phyloP scores from a whole-genome alignment of 73 alveolate genomes.

The Durusdinium trenchii region DNA sequence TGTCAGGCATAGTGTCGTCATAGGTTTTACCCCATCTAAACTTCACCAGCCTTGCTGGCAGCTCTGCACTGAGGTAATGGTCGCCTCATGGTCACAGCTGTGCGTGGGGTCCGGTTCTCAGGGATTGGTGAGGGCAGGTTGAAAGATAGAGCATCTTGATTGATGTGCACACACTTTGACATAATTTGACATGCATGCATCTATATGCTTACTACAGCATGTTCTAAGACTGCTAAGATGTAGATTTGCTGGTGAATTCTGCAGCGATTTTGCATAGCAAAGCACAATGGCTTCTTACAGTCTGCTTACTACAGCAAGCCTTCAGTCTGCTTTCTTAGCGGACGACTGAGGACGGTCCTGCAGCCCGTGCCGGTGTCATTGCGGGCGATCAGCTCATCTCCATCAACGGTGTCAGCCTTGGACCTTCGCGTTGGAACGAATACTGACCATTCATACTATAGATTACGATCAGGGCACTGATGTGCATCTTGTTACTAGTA shows the following conservation, averaged over 20 bases:
- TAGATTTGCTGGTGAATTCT: background rate
- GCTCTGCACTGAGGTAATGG: conserved; percentile 39
- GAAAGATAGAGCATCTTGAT: background rate
- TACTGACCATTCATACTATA: no score
- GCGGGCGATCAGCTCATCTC: conserved; percentile 87
- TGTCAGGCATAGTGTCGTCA: no score
- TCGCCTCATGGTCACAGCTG: conserved; percentile 94
- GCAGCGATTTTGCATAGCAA: background rate
- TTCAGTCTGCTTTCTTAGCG: background rate
- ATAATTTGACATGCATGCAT: background rate
- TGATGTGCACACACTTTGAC: background rate
- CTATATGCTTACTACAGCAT: background rate
- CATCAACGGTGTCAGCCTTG: conserved; percentile 35
- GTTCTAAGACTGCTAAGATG: background rate
- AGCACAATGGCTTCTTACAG: no score
- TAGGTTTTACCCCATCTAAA: no score
- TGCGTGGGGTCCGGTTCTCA: conserved; percentile 67
- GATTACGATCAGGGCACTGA: no score
- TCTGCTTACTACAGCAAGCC: background rate
- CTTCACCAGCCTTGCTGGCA: background rate
- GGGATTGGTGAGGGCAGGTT: background rate
- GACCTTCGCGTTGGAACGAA: no score
- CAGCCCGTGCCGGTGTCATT: conserved; percentile 85
- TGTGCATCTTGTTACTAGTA: no score
- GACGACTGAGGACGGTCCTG: conserved; percentile 49